phyloP scores from a whole-genome alignment of 2,329 filamentous ascomycete species.

The Trichoderma atrobrunneum region DNA sequence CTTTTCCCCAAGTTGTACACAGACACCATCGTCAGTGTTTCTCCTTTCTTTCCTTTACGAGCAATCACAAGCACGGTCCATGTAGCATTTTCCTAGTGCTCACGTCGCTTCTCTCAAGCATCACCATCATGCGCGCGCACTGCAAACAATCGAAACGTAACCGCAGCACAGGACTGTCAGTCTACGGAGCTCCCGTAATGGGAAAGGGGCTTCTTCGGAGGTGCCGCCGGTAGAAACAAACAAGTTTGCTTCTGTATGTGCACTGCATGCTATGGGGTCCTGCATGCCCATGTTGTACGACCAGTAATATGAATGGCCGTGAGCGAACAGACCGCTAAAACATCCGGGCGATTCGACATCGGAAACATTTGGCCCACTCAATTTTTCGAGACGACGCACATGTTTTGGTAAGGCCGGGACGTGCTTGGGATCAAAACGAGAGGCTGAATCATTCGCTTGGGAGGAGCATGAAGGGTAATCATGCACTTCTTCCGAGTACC shows the following conservation, averaged over 20 bases:
- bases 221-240: not conserved
- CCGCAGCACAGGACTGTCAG: not conserved
- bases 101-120: not conserved
- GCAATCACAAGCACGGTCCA: not conserved
- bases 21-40: not conserved
- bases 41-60: not conserved
- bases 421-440: not conserved
- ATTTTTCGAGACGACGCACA: not conserved
- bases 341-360: not conserved
- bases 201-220: slow-evolving; percentile 9
- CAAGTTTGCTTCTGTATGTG: not conserved
- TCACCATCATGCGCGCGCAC: not conserved
- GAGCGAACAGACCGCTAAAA: slow-evolving; percentile 1
- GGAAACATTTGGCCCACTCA: not conserved
- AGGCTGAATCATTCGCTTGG: not conserved
- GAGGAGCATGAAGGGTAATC: not conserved
- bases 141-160: not conserved
- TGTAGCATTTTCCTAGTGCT: too few species aligned
- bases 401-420: not conserved
- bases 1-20: not conserved
- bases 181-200: not conserved
- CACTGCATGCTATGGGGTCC: not conserved
- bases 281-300: not conserved
- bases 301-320: not conserved
- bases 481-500: not conserved